Evolutionary conservation across 176 grass and related monocot genomes (phyloP).

Genomic region (Aegilops sharonensis): DNA sequence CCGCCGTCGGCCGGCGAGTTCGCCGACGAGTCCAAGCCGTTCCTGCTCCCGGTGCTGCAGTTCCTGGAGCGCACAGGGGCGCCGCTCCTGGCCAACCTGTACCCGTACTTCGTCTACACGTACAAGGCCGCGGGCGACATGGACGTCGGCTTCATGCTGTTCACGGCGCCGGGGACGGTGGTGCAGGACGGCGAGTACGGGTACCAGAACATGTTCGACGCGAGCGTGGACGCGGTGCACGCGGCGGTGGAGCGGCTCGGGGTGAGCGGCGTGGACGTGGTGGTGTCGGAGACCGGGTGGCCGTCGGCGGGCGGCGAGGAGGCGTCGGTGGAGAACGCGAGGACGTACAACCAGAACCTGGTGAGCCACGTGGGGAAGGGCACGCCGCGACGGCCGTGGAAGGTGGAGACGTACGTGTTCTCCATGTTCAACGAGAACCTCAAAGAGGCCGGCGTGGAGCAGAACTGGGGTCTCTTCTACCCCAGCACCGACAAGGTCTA

Average conservation of each 20-base stretch:
- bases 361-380: conserved; percentile 41
- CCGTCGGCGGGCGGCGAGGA: conserved; percentile 43
- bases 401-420: conserved; percentile 61
- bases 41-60: conserved; percentile 38
- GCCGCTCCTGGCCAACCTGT: conserved; percentile 55
- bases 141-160: conserved; percentile 49
- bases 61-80: conserved; percentile 48
- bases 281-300: conserved; percentile 93
- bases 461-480: conserved; percentile 64
- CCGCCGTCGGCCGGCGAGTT: conserved; percentile 59
- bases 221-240: conserved; percentile 48
- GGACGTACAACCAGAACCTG: conserved; percentile 70
- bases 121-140: not conserved
- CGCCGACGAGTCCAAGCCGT: not conserved
- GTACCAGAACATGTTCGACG: conserved; percentile 72
- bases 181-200: conserved; percentile 48
- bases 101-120: conserved; percentile 60
- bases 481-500: conserved; percentile 48
- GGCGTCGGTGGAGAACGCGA: conserved; percentile 36
- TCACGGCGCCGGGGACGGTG: conserved; percentile 24
- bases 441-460: conserved; percentile 33
- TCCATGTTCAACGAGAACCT: conserved; percentile 73
- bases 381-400: conserved; percentile 43
- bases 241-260: conserved; percentile 48
- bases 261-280: conserved; percentile 34